A percentile compares a stretch with the other conserved stretches of the same genome.
These are phyloP conservation scores for Mycena vitilis DNA, from an alignment of 768 basidiomycete species.

Conservation along the genomic window DNA sequence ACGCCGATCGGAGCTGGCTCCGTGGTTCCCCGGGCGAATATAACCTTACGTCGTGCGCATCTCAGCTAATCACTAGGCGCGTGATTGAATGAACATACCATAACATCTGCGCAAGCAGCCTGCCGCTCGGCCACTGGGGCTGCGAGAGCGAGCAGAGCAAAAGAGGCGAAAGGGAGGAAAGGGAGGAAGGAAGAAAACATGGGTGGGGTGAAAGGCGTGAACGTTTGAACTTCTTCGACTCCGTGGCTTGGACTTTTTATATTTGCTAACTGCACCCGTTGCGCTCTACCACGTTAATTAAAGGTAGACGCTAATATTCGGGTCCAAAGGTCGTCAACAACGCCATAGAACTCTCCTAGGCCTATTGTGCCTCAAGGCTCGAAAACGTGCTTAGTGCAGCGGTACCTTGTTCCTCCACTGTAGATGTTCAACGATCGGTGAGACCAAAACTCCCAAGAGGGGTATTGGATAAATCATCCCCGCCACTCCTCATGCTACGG, in stretches of 20 bases:
- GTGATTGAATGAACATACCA: constrained; percentile 15
- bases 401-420: too few relatives aligned
- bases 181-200: constrained; percentile 25
- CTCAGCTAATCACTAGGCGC: too few relatives aligned
- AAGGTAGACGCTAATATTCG: too few relatives aligned
- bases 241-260: neutral
- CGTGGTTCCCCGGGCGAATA: constrained; percentile 38
- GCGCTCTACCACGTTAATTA: neutral
- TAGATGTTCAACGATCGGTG: too few relatives aligned
- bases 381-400: neutral
- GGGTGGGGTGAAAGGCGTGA: neutral
- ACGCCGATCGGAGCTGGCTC: constrained; percentile 36
- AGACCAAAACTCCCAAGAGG: too few relatives aligned
- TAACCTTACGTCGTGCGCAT: constrained; percentile 11
- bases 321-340: constrained; percentile 10
- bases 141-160: constrained; percentile 22
- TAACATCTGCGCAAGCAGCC: constrained; percentile 30
- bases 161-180: constrained; percentile 23
- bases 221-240: neutral
- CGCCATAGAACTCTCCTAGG: neutral
- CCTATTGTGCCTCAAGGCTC: neutral
- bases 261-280: constrained; percentile 8
- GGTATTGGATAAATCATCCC: too few relatives aligned
- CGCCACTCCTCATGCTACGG: too few relatives aligned
- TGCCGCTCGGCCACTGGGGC: constrained; percentile 30